Percentiles rank a stretch among this genome's conserved stretches.
Conservation (phyloP, 169 alveolate genomes). For the Eimeria praecox region DNA sequence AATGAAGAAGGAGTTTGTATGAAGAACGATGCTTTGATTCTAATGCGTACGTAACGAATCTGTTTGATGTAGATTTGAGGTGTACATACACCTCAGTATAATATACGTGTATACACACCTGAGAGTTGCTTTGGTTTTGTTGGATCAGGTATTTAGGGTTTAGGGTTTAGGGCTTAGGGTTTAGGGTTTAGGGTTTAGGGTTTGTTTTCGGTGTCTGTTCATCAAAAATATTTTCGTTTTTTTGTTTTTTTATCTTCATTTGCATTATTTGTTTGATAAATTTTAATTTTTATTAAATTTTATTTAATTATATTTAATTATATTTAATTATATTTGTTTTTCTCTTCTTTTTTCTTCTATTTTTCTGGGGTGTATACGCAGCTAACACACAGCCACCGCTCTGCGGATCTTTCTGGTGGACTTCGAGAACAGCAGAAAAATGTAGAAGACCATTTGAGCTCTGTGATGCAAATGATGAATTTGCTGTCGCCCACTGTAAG, state of each 20-base stretch:
- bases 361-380: neutral
- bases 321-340: neutral
- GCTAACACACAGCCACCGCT: slow-evolving; percentile 7
- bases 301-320: too few species aligned
- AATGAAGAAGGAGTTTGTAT: slow-evolving; percentile 26
- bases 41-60: neutral
- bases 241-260: too few species aligned
- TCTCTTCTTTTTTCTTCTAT: neutral
- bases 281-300: too few species aligned
- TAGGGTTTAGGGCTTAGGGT: too few species aligned
- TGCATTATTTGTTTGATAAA: too few species aligned
- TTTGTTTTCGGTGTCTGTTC: too few species aligned
- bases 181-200: too few species aligned
- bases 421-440: slow-evolving; percentile 15
- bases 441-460: slow-evolving; percentile 11
- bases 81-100: neutral
- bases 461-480: neutral
- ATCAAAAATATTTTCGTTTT: too few species aligned
- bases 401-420: slow-evolving; percentile 3
- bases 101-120: too few species aligned
- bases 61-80: neutral
- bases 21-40: neutral
- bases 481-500: neutral
- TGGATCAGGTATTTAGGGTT: too few species aligned
- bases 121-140: too few species aligned